Percentiles rank a stretch among this genome's conserved stretches.
These are phyloP conservation scores for Rutstroemia sp. DNA, from an alignment of 2,329 filamentous ascomycete genomes.

Conservation along the genomic window DNA sequence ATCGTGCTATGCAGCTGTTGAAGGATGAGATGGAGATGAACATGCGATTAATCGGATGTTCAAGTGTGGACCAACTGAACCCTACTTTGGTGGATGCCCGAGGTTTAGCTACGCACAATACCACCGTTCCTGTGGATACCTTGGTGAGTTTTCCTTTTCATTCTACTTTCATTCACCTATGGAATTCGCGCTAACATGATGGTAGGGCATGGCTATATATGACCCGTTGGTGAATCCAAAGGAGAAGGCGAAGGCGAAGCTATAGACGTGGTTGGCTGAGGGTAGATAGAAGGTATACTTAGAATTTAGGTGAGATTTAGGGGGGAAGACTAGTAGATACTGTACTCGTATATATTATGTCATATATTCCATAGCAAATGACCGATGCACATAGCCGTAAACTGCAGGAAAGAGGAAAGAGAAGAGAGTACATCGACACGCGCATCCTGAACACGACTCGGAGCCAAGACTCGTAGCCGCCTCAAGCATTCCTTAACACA, in stretches of 20 bases:
- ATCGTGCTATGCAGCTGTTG: constrained; percentile 84
- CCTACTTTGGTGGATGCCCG: constrained; percentile 73
- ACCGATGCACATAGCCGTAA: too few relatives aligned
- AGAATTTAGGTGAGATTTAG: neutral
- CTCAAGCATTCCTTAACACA: neutral
- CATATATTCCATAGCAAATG: neutral
- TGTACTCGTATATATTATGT: neutral
- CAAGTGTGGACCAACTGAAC: constrained; percentile 67
- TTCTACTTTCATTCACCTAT: neutral
- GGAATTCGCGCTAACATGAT: constrained; percentile 5
- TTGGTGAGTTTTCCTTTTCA: constrained; percentile 30
- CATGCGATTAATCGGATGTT: constrained; percentile 86
- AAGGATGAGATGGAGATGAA: constrained; percentile 99
- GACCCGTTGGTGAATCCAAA: constrained; percentile 42
- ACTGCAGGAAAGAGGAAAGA: too few relatives aligned
- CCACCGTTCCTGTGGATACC: constrained; percentile 53
- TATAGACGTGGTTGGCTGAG: constrained; percentile 23
- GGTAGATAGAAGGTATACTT: neutral
- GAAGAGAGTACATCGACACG: too few relatives aligned
- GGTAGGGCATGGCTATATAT: constrained; percentile 26
- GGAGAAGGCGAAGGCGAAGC: constrained; percentile 37
- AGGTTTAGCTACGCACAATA: constrained; percentile 56
- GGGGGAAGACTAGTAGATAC: neutral
- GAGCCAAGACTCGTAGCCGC: neutral
- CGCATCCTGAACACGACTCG: neutral